Percentiles rank a stretch among this genome's conserved stretches.
phyloP scores from a whole-genome alignment of 2,329 filamentous ascomycete genomes.

The Clarireedia monteithiana region DNA sequence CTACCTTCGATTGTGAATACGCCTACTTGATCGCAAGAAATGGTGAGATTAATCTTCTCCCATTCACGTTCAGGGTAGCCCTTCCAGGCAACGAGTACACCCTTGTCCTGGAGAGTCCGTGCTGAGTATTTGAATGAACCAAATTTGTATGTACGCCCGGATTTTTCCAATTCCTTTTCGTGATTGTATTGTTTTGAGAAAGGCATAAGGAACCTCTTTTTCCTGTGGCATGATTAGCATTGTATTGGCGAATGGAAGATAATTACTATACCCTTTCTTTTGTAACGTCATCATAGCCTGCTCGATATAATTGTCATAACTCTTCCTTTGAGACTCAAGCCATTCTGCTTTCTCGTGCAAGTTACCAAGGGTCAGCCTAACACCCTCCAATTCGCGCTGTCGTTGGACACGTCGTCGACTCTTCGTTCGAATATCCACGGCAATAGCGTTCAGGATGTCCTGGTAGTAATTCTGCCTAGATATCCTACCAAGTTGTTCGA shows the following conservation, averaged over 20 bases:
- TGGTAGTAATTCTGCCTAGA: conserved; percentile 86
- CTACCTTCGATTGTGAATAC: conserved; percentile 89
- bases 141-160: conserved; percentile 91
- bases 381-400: conserved; percentile 81
- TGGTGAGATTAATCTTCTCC: conserved; percentile 89
- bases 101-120: conserved; percentile 81
- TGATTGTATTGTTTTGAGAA: conserved; percentile 99
- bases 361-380: conserved; percentile 65
- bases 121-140: conserved; percentile 97
- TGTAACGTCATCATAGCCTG: conserved; percentile 96
- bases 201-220: conserved; percentile 87
- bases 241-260: background rate
- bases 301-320: conserved; percentile 98
- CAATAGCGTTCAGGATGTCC: conserved; percentile 95
- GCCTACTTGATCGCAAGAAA: conserved; percentile 88
- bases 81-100: conserved; percentile 86
- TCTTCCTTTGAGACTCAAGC: conserved; percentile 90
- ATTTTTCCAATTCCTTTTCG: conserved; percentile 87
- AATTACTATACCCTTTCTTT: conserved; percentile 67
- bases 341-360: conserved; percentile 83
- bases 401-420: conserved; percentile 87
- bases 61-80: conserved; percentile 77
- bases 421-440: conserved; percentile 93
- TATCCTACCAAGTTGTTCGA: conserved; percentile 83
- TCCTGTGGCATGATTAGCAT: conserved; percentile 39